Evolutionary conservation across 2,329 filamentous ascomycete species (phyloP).

Genomic region (Colletotrichum siamense): DNA sequence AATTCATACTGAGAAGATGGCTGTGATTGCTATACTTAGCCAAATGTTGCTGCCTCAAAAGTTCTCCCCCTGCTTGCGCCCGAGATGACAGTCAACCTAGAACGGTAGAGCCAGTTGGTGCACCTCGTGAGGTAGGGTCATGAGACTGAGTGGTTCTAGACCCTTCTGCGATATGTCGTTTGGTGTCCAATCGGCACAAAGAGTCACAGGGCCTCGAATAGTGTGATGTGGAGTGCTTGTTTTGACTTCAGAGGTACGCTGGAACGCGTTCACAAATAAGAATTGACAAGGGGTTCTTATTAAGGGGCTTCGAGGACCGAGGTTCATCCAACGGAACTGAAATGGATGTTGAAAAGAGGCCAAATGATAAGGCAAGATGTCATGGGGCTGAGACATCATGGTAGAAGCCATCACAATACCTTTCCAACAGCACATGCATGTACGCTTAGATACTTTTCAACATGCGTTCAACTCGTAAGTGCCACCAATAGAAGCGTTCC

Average conservation of each 20-base stretch:
- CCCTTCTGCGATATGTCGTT: neutral
- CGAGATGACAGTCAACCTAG: neutral
- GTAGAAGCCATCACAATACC: neutral
- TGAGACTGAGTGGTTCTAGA: neutral
- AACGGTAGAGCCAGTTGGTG: neutral
- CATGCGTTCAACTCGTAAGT: neutral
- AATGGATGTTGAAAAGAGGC: neutral
- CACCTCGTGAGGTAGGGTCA: neutral
- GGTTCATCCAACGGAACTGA: fast-evolving
- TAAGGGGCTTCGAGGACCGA: neutral
- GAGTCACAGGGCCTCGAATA: neutral
- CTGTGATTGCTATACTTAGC: neutral
- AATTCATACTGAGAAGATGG: neutral
- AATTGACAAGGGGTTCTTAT: neutral
- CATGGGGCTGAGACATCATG: neutral
- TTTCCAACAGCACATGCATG: neutral
- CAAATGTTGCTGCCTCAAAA: neutral
- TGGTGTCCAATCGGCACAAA: neutral
- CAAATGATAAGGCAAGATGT: neutral
- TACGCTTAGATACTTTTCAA: neutral
- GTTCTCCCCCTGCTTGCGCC: neutral
- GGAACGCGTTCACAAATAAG: neutral
- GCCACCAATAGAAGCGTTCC: neutral
- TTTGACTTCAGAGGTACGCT: neutral
- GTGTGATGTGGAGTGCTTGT: neutral